phyloP scores from a whole-genome alignment of 108 stramenopile species.

The Nitzschia sp. region DNA sequence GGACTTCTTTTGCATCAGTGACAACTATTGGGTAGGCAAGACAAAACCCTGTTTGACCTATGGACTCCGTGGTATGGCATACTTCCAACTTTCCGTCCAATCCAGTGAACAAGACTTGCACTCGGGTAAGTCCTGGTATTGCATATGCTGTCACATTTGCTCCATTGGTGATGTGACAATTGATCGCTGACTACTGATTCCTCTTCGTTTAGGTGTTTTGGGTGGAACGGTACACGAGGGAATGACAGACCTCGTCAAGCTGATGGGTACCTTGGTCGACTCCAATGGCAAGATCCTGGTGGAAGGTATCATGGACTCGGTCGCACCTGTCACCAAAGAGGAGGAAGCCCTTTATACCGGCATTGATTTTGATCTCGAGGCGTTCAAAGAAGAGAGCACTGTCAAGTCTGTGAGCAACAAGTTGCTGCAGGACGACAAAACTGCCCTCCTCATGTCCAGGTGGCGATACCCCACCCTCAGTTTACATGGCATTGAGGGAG shows the following conservation, averaged over 20 bases:
- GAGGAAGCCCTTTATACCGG: conserved; percentile 68
- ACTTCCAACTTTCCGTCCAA: conserved; percentile 67
- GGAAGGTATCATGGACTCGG: conserved; percentile 75
- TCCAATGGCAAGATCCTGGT: conserved; percentile 69
- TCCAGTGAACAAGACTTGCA: conserved; percentile 77
- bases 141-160: not conserved
- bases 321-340: conserved; percentile 64
- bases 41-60: conserved; percentile 81
- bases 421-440: conserved; percentile 63
- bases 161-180: not conserved
- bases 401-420: conserved; percentile 52
- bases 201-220: conserved; percentile 35
- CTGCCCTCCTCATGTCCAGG: conserved; percentile 67
- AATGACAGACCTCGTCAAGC: conserved; percentile 72
- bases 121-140: conserved; percentile 42
- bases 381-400: conserved; percentile 57
- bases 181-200: not conserved
- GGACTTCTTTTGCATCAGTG: conserved; percentile 67
- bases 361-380: conserved; percentile 73
- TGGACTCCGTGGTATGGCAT: conserved; percentile 77
- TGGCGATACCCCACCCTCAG: conserved; percentile 86
- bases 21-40: conserved; percentile 80
- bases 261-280: conserved; percentile 74
- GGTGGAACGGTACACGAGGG: conserved; percentile 82
- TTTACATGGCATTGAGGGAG: conserved; percentile 85